These are phyloP conservation scores for Pseudogymnoascus sp. DNA, from an alignment of 2,329 filamentous ascomycete genomes.

Conservation along the genomic window DNA sequence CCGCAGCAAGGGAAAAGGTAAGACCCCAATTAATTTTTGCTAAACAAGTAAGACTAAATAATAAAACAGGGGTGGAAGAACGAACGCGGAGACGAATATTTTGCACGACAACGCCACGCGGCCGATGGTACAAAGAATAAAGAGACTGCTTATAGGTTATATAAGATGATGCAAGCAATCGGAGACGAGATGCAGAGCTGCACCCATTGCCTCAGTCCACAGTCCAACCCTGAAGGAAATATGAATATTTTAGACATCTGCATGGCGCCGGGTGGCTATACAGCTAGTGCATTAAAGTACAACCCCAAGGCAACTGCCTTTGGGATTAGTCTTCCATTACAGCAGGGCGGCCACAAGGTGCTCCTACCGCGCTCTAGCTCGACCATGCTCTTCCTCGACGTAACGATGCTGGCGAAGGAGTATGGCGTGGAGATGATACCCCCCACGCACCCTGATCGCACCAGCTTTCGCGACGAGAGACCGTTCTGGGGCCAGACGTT, in stretches of 20 bases:
- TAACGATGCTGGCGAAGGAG: conserved; percentile 20
- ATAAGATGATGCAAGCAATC: conserved; percentile 37
- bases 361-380: conserved; percentile 12
- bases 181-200: conserved; percentile 34
- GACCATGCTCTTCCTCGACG: conserved; percentile 14
- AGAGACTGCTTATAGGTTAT: conserved; percentile 29
- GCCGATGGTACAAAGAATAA: conserved; percentile 31
- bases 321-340: conserved; percentile 19
- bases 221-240: neutral
- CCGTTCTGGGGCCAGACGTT: conserved; percentile 20
- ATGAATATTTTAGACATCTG: conserved; percentile 25
- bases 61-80: conserved; percentile 38
- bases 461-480: conserved; percentile 14
- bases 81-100: conserved; percentile 36
- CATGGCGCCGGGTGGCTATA: conserved; percentile 22
- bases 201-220: conserved; percentile 13
- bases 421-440: conserved; percentile 16
- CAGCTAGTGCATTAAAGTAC: conserved; percentile 17
- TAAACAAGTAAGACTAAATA: neutral
- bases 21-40: neutral
- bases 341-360: conserved; percentile 21
- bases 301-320: conserved; percentile 16
- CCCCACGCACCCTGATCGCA: conserved; percentile 13
- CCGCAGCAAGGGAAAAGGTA: neutral
- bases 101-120: conserved; percentile 33